Percentiles rank a stretch among this genome's conserved stretches.
phyloP scores from a whole-genome alignment of 345 rosid genomes.

The Populus euphratica region DNA sequence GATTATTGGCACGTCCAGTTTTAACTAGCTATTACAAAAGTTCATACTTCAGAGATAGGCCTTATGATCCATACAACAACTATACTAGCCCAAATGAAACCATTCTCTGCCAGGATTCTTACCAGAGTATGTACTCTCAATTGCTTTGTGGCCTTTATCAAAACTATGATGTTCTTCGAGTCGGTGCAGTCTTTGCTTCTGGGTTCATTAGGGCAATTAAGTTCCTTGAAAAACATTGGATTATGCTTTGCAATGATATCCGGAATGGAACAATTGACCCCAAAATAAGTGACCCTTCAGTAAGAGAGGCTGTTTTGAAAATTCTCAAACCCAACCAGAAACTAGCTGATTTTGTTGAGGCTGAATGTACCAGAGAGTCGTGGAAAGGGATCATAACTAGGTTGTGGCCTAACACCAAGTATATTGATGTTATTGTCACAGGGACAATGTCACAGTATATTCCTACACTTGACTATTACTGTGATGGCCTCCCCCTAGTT shows the following conservation, averaged over 20 bases:
- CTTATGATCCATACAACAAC: conserved; percentile 12
- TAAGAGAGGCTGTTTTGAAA: conserved; percentile 13
- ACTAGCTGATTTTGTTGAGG: conserved; percentile 15
- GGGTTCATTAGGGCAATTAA: conserved; percentile 18
- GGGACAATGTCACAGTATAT: conserved; percentile 24
- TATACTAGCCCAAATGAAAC: conserved; percentile 23
- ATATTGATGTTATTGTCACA: conserved; percentile 16
- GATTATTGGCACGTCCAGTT: conserved; percentile 14
- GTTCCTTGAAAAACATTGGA: conserved; percentile 19
- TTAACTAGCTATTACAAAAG: conserved; percentile 20
- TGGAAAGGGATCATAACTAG: conserved; percentile 33
- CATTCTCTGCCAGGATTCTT: conserved; percentile 17
- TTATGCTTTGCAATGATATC: conserved; percentile 9
- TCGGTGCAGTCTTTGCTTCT: conserved; percentile 21
- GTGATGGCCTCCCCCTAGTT: conserved; percentile 19
- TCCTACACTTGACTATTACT: conserved; percentile 13
- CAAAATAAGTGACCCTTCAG: conserved; percentile 4
- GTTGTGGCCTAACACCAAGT: conserved; percentile 33
- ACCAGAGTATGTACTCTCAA: conserved; percentile 19
- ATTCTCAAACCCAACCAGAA: conserved; percentile 12
- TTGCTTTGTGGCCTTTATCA: conserved; percentile 18
- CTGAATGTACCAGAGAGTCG: conserved; percentile 13
- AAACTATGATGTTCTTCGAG: conserved; percentile 11
- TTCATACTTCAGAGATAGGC: background rate
- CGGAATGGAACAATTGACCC: conserved; percentile 12